A percentile compares a stretch with the other conserved stretches of the same genome.
Evolutionary conservation across 2,329 filamentous ascomycete genomes (phyloP).

Genomic region (Cercospora canescens): DNA sequence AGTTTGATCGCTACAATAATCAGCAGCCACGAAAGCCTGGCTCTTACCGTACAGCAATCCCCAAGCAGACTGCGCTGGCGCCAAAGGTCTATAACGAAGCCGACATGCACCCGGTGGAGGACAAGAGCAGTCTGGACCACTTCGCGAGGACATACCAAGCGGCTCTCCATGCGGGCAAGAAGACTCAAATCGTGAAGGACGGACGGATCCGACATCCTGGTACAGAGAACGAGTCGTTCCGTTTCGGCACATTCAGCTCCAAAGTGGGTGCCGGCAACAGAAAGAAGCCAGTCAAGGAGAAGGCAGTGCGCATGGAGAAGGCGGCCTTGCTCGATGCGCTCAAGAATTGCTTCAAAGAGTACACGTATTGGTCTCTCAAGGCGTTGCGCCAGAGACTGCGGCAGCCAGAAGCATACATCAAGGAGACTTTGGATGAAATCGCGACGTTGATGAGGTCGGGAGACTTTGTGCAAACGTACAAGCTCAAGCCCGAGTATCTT

Average conservation of each 20-base stretch:
- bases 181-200: constrained; percentile 46
- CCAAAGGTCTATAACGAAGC: constrained; percentile 76
- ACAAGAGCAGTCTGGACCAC: constrained; percentile 65
- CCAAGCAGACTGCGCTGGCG: constrained; percentile 76
- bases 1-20: constrained; percentile 24
- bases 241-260: constrained; percentile 36
- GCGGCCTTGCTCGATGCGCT: constrained; percentile 85
- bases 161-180: constrained; percentile 47
- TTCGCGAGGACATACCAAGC: constrained; percentile 30
- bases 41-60: constrained; percentile 34
- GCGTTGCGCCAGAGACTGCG: constrained; percentile 73
- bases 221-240: constrained; percentile 35
- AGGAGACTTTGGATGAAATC: constrained; percentile 78
- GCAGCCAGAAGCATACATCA: constrained; percentile 92
- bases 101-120: constrained; percentile 68
- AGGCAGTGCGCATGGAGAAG: constrained; percentile 85
- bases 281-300: constrained; percentile 62
- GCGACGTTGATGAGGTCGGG: constrained; percentile 81
- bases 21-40: constrained; percentile 25
- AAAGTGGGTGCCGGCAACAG: constrained; percentile 28
- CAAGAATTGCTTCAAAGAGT: constrained; percentile 79
- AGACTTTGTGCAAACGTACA: constrained; percentile 82
- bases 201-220: constrained; percentile 18
- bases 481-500: constrained; percentile 70
- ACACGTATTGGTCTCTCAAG: constrained; percentile 93